Evolutionary conservation across 2,329 filamentous ascomycete species (phyloP), one percentile per base, ranked within the genome.

Genomic region (Eutypella sp.): DNA sequence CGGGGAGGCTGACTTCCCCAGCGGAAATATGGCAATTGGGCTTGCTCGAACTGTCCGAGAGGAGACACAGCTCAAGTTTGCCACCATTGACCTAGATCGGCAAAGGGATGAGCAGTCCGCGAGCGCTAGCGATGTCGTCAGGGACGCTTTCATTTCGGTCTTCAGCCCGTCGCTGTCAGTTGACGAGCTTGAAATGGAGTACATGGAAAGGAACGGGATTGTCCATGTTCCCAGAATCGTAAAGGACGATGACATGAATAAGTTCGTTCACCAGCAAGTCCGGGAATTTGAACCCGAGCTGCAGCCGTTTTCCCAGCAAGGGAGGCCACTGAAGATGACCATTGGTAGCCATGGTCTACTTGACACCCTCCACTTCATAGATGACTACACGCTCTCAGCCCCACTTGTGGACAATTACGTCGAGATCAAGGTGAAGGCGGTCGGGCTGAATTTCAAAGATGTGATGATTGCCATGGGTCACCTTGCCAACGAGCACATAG

Each of bases 201-300:
- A 70, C 53, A 67, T 64, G 57, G 67, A 71, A 55, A 61, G 66
- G 18, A 50, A 46, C 1, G 67, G 68, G 15, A 51, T 54, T 0
- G 64, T 72, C 51, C 67, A 67, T 47, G 70, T 67, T 0, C 68
- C 61, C 4, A 64, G 62, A 18, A 66, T 69, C 23, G 61, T 69
- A 6, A 64, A 69, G 39, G 69, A 73, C 46, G 53, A 55, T 1
- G 61, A 65, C 13, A 67, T 70, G 58, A 68, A 72, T 51, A 66
- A 68, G 16, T 62, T 68, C 11, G 68, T 75, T 11, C 66, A 73
- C 49, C 62, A 65, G n/a, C 63, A 70, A 49, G 73, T 67, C 1
- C 67, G 68, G 42, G 60, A 64, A 1, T 62, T 60, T 4, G 57
- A 58, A 3, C 55, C 69, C 4, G 66, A 70, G 46, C 58, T 65